Conservation (phyloP, 495 filamentous ascomycete genomes). For the Lasiosphaeria ovina region DNA sequence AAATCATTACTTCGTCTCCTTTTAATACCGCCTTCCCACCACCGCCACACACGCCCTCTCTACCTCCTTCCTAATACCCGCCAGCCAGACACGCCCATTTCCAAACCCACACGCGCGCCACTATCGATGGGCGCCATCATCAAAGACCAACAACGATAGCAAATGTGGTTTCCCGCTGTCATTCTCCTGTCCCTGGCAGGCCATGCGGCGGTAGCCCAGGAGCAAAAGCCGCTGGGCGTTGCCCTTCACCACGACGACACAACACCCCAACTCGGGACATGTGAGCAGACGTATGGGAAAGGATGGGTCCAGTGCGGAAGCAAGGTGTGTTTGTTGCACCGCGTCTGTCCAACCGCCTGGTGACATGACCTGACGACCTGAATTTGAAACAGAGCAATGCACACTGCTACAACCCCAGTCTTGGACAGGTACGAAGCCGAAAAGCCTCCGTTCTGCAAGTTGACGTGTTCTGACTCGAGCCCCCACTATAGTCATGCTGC, state of each 20-base stretch:
- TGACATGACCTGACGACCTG: background rate
- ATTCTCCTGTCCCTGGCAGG: background rate
- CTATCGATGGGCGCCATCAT: too few species aligned
- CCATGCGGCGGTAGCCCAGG: conserved; percentile 1
- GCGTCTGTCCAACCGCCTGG: background rate
- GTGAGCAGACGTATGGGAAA: conserved; percentile 37
- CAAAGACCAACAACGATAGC: background rate
- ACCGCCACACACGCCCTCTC: too few species aligned
- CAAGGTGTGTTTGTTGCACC: conserved; percentile 13
- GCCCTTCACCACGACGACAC: background rate
- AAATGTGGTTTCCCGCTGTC: background rate
- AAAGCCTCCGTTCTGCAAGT: background rate
- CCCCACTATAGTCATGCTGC: conserved; percentile 40
- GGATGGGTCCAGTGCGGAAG: conserved; percentile 36
- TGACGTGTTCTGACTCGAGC: background rate
- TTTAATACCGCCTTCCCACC: too few species aligned
- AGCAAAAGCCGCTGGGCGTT: background rate
- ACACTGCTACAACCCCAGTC: conserved; percentile 37
- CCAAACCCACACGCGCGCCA: too few species aligned
- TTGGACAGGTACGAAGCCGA: conserved; percentile 31
- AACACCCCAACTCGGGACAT: conserved; percentile 24
- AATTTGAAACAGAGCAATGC: conserved; percentile 19
- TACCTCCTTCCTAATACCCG: too few species aligned
- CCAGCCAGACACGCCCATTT: too few species aligned
- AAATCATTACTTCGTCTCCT: too few species aligned